These are phyloP conservation scores for Diaporthe sp. DNA, from an alignment of 2,329 filamentous ascomycete genomes.

Conservation along the genomic window DNA sequence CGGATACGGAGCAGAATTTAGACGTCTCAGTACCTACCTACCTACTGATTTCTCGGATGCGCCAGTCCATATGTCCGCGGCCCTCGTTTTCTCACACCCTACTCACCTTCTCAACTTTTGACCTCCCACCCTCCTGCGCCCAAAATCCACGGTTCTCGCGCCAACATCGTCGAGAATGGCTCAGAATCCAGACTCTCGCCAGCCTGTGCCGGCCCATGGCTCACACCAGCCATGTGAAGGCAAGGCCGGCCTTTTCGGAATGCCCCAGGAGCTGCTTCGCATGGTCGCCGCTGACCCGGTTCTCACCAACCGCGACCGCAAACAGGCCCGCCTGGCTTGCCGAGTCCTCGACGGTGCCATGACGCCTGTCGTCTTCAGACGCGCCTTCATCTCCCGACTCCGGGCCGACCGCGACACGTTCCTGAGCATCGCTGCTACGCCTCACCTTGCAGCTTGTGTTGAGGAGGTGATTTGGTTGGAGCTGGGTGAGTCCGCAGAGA, in stretches of 20 bases:
- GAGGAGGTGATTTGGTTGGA: not conserved
- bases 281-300: not conserved
- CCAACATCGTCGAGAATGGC: not conserved
- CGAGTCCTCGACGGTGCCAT: not conserved
- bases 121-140: not conserved
- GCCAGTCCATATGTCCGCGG: not conserved
- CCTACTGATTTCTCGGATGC: not conserved
- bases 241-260: not conserved
- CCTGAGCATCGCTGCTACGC: not conserved
- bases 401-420: not conserved
- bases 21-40: not conserved
- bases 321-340: not conserved
- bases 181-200: not conserved
- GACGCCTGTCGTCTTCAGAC: not conserved
- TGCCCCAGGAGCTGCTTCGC: slow-evolving; percentile 2
- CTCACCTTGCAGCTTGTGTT: not conserved
- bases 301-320: slow-evolving; percentile 12
- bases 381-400: not conserved
- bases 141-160: not conserved
- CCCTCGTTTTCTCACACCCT: not conserved
- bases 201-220: not conserved
- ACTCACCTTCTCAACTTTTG: not conserved
- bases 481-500: not conserved
- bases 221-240: not conserved
- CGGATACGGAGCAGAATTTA: not conserved